Base-by-base conservation (phyloP, 441 rosid genomes). In the Dalechampia spathulata region DNA sequence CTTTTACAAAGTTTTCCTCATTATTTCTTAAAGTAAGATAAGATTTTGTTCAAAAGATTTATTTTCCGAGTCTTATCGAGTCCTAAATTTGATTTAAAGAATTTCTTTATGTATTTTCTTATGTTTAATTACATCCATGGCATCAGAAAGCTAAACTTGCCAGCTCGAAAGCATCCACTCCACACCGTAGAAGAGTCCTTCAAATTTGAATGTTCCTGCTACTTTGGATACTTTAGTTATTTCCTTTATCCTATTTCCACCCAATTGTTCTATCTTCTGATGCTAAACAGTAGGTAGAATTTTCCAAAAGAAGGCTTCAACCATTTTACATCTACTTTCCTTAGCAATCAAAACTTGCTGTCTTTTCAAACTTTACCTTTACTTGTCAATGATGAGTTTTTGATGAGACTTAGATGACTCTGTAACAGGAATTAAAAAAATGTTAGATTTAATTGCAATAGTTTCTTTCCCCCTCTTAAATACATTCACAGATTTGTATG, bases 361-460 rank as follows among this genome's bases (percentile, higher is more conserved):
- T 40, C 19, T 26, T 20, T 6, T 43, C 43, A 4, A 1, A 11
- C 8, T 23, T 58, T 50, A 25, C 13, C 13, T 32, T 23, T 7
- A 8, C 2, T 25, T 21, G 43, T 16, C 57, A 28, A 50, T 52
- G 26, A 34, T 52, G 16, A n/a, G 38, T 44, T 55, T 55, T 59
- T 45, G 69, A 65, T 69, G 76, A 66, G 57, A 36, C 62, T 69
- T 32, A 37, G 27, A 57, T 69, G 73, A 79, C 74, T 67, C 81
- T n/a, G n/a, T n/a, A n/a, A n/a, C n/a, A n/a, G n/a, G n/a, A n/a
- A n/a, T n/a, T n/a, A n/a, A n/a, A n/a, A n/a, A n/a, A n/a, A n/a
- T n/a, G n/a, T n/a, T n/a, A n/a, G n/a, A n/a, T n/a, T n/a, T n/a
- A n/a, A n/a, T n/a, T n/a, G n/a, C n/a, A n/a, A n/a, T n/a, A n/a